phyloP scores from a whole-genome alignment of 139 green algal genomes.

The Volvox reticuliferus region DNA sequence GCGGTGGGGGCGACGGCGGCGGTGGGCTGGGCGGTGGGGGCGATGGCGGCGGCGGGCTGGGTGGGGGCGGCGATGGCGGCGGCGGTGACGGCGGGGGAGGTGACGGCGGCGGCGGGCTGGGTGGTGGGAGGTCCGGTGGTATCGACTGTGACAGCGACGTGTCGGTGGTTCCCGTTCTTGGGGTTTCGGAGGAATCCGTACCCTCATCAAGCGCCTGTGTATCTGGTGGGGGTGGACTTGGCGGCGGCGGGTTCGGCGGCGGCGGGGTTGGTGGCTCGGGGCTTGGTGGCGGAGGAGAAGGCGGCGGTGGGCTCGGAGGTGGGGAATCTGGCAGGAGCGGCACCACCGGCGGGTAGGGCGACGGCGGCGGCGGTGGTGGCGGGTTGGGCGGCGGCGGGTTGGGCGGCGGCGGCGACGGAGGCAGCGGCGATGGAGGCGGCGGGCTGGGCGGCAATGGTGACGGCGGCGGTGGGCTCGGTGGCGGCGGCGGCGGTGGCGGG shows the following conservation, averaged over 20 bases:
- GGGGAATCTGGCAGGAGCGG: not conserved
- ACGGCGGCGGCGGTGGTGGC: not conserved
- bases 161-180: not conserved
- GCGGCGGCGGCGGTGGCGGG: not conserved
- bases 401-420: not conserved
- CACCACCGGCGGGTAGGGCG: not conserved
- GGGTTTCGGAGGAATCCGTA: no score
- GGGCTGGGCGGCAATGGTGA: not conserved
- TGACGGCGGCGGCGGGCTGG: not conserved
- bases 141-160: not conserved
- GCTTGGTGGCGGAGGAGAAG: not conserved
- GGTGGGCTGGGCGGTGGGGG: not conserved
- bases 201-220: not conserved
- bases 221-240: not conserved
- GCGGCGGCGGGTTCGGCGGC: not conserved
- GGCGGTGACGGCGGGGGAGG: not conserved
- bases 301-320: not conserved
- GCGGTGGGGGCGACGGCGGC: not conserved
- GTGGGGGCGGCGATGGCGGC: not conserved
- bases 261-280: not conserved
- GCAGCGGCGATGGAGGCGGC: not conserved
- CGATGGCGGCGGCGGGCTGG: not conserved
- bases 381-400: not conserved
- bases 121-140: not conserved
- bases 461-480: not conserved